Evolutionary conservation across 2,329 filamentous ascomycete species (phyloP).

Genomic region (Domatiomyces catenatus): DNA sequence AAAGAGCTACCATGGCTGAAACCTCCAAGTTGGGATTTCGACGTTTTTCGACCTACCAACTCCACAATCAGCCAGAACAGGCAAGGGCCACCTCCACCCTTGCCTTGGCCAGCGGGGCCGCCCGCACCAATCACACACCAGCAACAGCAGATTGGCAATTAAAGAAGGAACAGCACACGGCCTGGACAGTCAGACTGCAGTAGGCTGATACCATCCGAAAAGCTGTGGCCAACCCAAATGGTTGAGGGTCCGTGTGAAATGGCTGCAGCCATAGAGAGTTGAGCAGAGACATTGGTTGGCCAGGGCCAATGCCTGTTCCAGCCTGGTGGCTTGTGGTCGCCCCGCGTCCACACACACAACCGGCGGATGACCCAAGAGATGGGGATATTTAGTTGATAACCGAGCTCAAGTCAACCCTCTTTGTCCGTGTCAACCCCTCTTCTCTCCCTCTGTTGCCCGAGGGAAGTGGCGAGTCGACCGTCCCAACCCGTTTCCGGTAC

Average conservation of each 20-base stretch:
- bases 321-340: too few species aligned
- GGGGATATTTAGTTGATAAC: not conserved
- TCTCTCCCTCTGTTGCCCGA: too few species aligned
- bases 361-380: not conserved
- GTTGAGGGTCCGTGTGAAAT: too few species aligned
- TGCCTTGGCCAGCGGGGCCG: not conserved
- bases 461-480: not conserved
- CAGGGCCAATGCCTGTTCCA: too few species aligned
- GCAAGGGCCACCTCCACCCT: not conserved
- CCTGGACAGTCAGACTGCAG: not conserved
- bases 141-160: not conserved
- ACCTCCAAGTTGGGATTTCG: not conserved
- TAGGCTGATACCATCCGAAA: too few species aligned
- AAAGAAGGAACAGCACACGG: not conserved
- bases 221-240: too few species aligned
- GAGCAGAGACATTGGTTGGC: too few species aligned
- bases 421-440: not conserved
- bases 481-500: not conserved
- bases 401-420: not conserved
- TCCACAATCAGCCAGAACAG: not conserved
- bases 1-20: not conserved
- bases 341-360: too few species aligned
- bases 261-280: too few species aligned
- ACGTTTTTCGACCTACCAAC: not conserved
- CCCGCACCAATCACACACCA: not conserved